phyloP scores from a whole-genome alignment of 2,329 filamentous ascomycete species.

The Curvularia eragrostidis region DNA sequence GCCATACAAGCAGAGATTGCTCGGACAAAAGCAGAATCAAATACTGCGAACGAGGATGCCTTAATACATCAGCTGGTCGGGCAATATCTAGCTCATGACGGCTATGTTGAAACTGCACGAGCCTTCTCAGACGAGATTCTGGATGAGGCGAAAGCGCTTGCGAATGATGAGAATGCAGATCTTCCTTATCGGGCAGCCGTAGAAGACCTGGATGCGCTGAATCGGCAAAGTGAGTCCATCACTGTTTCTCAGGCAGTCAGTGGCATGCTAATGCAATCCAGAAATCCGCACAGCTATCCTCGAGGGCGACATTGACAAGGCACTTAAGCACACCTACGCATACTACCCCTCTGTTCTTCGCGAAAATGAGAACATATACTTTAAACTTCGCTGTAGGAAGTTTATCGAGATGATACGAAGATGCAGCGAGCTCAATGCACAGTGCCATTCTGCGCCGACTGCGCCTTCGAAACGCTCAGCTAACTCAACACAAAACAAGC shows the following conservation, averaged over 20 bases:
- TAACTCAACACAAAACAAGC: slow-evolving; percentile 36
- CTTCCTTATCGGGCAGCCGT: slow-evolving; percentile 69
- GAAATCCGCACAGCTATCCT: slow-evolving; percentile 86
- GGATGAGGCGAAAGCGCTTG: slow-evolving; percentile 73
- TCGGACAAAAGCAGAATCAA: slow-evolving; percentile 24
- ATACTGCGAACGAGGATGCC: slow-evolving; percentile 67
- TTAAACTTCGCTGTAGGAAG: slow-evolving; percentile 85
- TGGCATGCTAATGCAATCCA: slow-evolving; percentile 49
- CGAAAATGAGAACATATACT: slow-evolving; percentile 83
- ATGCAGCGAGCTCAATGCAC: slow-evolving; percentile 53
- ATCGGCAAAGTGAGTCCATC: slow-evolving; percentile 74
- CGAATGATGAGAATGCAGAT: slow-evolving; percentile 58
- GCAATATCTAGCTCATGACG: slow-evolving; percentile 92
- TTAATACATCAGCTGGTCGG: slow-evolving; percentile 83
- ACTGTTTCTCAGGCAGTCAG: neutral
- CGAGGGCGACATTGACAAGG: slow-evolving; percentile 89
- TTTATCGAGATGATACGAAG: slow-evolving; percentile 83
- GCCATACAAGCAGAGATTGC: slow-evolving; percentile 45
- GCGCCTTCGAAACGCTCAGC: slow-evolving; percentile 41
- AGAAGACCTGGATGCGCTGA: slow-evolving; percentile 85
- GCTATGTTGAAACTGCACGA: slow-evolving; percentile 90
- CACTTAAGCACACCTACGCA: slow-evolving; percentile 78
- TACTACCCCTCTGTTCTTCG: slow-evolving; percentile 83
- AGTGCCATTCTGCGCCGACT: slow-evolving; percentile 31
- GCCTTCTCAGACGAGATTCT: slow-evolving; percentile 85